Base-by-base conservation (phyloP, 2,329 filamentous ascomycete genomes). In the Podosphaera fusca region DNA sequence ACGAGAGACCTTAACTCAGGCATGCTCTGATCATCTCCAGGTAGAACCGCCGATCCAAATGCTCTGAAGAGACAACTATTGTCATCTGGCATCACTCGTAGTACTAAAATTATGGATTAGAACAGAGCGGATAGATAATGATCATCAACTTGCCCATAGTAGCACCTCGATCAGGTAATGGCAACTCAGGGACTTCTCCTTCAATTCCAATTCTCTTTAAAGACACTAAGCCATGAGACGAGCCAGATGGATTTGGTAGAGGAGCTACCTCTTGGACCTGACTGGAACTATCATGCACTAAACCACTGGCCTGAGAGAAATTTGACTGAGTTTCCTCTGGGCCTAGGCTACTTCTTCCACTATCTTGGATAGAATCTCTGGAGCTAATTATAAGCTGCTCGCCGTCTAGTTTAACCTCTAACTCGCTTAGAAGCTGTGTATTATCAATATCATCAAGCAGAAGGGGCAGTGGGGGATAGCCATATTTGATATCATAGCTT, bases 71-170 rank as follows among this genome's bases (percentile, higher is more conserved):
- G 81, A 70, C 90, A 96, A 58, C 82, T 87, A 69, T 95, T 95
- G 69, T 96, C 90, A 66, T 95, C 90, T 3, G 89, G 87, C 90
- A 96, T 95, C 55, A 96, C 86, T 12, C 90, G 83, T 21, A 95
- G 77, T 7, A 94, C 84, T 80, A 53, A 35, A 54, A 12, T 29
- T 8, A 14, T 21, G 21, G 21, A 29, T 45, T 14, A 54, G 35
- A 35, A 34, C 38, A 10, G 12, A 8, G 3, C 14, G 8, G 7
- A 4, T 10, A 29, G 9, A 49, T 71, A 64, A 29, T 36, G 34
- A 10, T 40, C 14, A 29, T 29, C 33, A 12, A 64, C 70, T 60
- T 66, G 77, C 78, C 68, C 36, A 81, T 64, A 35, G 72, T 76
- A 2, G 77, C 76, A 33, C 76, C 51, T 72, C 73, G 59, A 72